These are phyloP conservation scores for Aurantiochytrium sp. DNA, from an alignment of 108 stramenopile genomes.

Conservation along the genomic window DNA sequence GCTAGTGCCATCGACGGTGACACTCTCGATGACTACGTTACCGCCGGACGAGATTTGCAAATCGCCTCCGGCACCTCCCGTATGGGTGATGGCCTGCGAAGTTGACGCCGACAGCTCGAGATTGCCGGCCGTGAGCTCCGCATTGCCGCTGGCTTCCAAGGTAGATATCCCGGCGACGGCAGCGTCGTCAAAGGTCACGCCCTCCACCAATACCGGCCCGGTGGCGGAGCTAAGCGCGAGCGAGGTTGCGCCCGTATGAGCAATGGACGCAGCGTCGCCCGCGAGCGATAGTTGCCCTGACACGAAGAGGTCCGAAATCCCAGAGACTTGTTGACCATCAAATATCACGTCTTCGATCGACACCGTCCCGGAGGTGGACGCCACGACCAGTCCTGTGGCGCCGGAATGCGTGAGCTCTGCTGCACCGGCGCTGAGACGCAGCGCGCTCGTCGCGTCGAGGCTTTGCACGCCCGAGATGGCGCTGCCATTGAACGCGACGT, in stretches of 20 bases:
- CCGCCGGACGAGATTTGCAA: background rate
- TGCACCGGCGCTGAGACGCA: background rate
- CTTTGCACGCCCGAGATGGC: background rate
- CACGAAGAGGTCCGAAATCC: background rate
- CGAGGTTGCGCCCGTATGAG: background rate
- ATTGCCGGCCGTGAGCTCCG: background rate
- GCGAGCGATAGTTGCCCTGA: background rate
- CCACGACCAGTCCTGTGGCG: background rate
- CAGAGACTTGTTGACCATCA: background rate
- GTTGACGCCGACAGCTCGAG: background rate
- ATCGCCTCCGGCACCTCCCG: background rate
- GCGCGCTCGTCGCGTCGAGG: background rate
- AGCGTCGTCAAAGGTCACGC: background rate
- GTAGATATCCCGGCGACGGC: background rate
- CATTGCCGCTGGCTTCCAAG: background rate
- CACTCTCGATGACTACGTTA: background rate
- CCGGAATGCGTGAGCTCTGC: background rate
- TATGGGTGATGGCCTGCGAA: background rate
- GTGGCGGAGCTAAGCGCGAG: background rate
- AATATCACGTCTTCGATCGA: background rate
- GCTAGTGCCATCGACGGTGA: background rate
- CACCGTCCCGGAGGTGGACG: background rate
- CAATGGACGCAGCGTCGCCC: background rate
- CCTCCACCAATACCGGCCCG: background rate
- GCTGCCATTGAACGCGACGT: background rate